Conservation (phyloP, 176 grass and related monocot species). For the Oryza longistaminata region DNA sequence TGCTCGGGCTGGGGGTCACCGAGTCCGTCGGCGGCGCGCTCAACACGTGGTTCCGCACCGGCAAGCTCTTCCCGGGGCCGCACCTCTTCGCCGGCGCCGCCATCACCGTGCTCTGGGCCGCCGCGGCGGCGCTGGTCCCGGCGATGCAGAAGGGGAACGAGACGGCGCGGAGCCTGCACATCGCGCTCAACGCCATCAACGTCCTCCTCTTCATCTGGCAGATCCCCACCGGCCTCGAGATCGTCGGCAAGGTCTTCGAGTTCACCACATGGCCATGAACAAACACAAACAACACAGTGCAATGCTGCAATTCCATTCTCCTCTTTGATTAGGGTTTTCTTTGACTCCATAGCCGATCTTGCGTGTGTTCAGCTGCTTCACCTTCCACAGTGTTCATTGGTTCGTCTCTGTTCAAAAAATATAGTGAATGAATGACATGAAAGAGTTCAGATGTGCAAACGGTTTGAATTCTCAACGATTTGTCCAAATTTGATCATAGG, state of each 20-base stretch:
- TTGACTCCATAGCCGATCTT: background rate
- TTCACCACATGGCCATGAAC: slow-evolving; percentile 89
- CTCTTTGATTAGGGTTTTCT: background rate
- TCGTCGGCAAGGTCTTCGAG: slow-evolving; percentile 90
- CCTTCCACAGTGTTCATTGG: background rate
- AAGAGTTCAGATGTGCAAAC: background rate
- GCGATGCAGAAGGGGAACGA: slow-evolving; percentile 96
- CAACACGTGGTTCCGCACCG: slow-evolving; percentile 82
- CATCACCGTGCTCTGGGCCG: slow-evolving; percentile 88
- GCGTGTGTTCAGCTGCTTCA: background rate
- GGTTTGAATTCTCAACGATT: background rate
- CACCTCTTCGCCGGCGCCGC: slow-evolving; percentile 82
- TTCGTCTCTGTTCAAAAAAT: background rate
- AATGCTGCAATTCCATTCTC: background rate
- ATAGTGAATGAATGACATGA: background rate
- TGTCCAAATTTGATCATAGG: background rate
- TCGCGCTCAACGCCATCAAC: slow-evolving; percentile 82
- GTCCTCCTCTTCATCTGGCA: slow-evolving; percentile 95
- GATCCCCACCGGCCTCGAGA: slow-evolving; percentile 90
- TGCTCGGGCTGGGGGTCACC: slow-evolving; percentile 74
- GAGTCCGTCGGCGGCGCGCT: slow-evolving; percentile 75
- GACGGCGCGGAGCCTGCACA: slow-evolving; percentile 73
- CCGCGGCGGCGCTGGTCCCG: slow-evolving; percentile 68
- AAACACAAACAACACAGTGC: no score
- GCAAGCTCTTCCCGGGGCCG: slow-evolving; percentile 91